Evolutionary conservation across 768 basidiomycete genomes (phyloP).

Genomic region (Podaxis pistillaris): DNA sequence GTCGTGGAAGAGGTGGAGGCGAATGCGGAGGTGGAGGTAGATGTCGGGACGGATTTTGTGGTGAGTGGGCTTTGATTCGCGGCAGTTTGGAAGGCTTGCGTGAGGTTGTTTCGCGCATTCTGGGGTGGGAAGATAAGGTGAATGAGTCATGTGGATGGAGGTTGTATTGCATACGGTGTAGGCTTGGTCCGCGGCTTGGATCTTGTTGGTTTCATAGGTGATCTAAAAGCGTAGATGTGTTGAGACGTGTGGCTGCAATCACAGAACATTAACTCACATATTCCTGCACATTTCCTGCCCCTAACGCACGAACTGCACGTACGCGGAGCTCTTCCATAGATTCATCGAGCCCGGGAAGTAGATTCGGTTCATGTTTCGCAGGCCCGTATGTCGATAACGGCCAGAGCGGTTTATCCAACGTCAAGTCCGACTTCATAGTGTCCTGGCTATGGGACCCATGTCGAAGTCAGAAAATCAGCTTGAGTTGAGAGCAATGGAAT

Average conservation of each 20-base stretch:
- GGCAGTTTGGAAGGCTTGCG: conserved; percentile 43
- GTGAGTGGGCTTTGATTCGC: conserved; percentile 17
- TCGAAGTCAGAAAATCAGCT: neutral
- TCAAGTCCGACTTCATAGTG: conserved; percentile 62
- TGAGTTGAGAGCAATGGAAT: neutral
- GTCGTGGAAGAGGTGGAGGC: neutral
- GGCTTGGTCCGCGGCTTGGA: conserved; percentile 49
- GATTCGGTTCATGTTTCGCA: conserved; percentile 66
- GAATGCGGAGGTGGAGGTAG: conserved; percentile 7
- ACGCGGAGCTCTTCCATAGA: conserved; percentile 78
- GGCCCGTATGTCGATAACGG: conserved; percentile 78
- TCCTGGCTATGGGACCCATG: conserved; percentile 47
- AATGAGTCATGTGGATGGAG: neutral
- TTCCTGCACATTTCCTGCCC: conserved; percentile 53
- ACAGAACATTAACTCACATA: conserved; percentile 54
- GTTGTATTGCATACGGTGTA: conserved; percentile 31
- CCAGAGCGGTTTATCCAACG: conserved; percentile 74
- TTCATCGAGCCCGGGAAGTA: conserved; percentile 67
- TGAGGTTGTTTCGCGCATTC: conserved; percentile 49
- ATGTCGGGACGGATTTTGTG: neutral
- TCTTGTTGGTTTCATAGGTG: conserved; percentile 57
- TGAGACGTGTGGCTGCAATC: neutral
- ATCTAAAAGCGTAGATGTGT: conserved; percentile 31
- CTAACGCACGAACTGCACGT: conserved; percentile 55
- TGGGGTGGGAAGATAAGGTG: conserved; percentile 17